phyloP scores from a whole-genome alignment of 192 early-diverging fungal genomes.

The Umbelopsis ramanniana region DNA sequence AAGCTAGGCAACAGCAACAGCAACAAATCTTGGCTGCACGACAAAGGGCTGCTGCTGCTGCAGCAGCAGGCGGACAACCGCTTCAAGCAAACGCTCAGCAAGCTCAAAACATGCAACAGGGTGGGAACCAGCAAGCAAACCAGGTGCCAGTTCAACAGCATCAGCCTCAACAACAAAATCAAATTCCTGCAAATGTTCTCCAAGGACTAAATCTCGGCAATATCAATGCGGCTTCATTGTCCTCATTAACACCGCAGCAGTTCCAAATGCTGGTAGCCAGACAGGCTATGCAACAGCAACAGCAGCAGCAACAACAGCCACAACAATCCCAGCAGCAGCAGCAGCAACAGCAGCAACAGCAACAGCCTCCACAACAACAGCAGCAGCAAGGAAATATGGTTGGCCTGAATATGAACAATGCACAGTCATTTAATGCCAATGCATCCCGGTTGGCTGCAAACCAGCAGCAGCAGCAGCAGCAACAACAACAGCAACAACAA shows the following conservation, averaged over 20 bases:
- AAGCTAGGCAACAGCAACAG: constrained; percentile 22
- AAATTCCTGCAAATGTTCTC: constrained; percentile 29
- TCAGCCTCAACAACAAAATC: constrained; percentile 20
- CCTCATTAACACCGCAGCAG: constrained; percentile 21
- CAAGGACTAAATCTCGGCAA: constrained; percentile 27
- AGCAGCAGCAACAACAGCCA: constrained; percentile 19
- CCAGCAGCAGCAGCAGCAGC: constrained; percentile 17
- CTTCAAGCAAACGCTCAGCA: constrained; percentile 9
- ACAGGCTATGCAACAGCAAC: constrained; percentile 27
- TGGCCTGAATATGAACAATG: background rate
- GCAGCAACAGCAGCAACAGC: constrained; percentile 16
- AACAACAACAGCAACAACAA: constrained; percentile 16
- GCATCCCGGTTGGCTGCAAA: background rate
- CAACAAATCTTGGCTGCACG: constrained; percentile 20
- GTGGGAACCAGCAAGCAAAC: constrained; percentile 5
- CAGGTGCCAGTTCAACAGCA: constrained; percentile 11
- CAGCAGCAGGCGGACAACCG: constrained; percentile 5
- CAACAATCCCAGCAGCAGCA: constrained; percentile 4
- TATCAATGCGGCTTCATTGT: constrained; percentile 17
- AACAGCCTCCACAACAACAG: background rate
- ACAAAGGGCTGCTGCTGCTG: constrained; percentile 24
- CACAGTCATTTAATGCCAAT: background rate
- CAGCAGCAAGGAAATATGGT: background rate
- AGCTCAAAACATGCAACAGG: constrained; percentile 1
- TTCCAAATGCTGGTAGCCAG: constrained; percentile 22